phyloP scores from a whole-genome alignment of 2,329 filamentous ascomycete genomes.

The Alternaria sp. region DNA sequence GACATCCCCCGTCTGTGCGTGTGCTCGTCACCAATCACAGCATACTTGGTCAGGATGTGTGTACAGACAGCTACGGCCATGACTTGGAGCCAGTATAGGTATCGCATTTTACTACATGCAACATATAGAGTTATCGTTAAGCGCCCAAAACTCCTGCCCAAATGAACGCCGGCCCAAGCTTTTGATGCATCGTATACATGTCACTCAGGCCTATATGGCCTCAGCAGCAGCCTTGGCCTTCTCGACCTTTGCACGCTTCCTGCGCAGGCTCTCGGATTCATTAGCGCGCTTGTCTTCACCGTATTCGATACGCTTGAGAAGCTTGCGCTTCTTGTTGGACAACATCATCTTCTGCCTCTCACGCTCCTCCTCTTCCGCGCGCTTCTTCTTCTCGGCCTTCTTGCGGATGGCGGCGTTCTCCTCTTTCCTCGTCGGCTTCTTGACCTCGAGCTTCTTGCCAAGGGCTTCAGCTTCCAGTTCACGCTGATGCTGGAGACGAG shows the following conservation, averaged over 20 bases:
- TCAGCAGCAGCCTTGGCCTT: slow-evolving; percentile 55
- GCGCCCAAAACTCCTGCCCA: slow-evolving; percentile 22
- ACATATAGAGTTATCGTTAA: slow-evolving; percentile 13
- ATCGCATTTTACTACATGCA: slow-evolving; percentile 12
- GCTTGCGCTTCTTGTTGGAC: slow-evolving; percentile 95
- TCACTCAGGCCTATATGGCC: slow-evolving; percentile 23
- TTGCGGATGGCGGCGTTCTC: slow-evolving; percentile 77
- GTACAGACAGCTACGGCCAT: slow-evolving; percentile 4
- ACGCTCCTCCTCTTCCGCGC: slow-evolving; percentile 81
- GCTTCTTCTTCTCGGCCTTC: slow-evolving; percentile 66
- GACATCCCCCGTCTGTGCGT: slow-evolving; percentile 9
- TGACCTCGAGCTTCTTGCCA: slow-evolving; percentile 63
- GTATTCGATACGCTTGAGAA: slow-evolving; percentile 97
- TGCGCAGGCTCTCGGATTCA: slow-evolving; percentile 85
- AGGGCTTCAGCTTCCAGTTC: slow-evolving; percentile 93
- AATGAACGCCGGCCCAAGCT: slow-evolving; percentile 25
- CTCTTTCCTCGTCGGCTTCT: slow-evolving; percentile 56
- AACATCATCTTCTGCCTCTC: slow-evolving; percentile 98
- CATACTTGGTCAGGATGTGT: neutral
- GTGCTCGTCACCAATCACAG: neutral
- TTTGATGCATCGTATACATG: slow-evolving; percentile 20
- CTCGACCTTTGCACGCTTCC: slow-evolving; percentile 92
- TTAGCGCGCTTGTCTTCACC: slow-evolving; percentile 92
- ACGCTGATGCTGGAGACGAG: slow-evolving; percentile 77
- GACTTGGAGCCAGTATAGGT: slow-evolving; percentile 1